These are phyloP conservation scores for Gossypioides kirkii DNA, from an alignment of 345 rosid genomes.

Conservation along the genomic window DNA sequence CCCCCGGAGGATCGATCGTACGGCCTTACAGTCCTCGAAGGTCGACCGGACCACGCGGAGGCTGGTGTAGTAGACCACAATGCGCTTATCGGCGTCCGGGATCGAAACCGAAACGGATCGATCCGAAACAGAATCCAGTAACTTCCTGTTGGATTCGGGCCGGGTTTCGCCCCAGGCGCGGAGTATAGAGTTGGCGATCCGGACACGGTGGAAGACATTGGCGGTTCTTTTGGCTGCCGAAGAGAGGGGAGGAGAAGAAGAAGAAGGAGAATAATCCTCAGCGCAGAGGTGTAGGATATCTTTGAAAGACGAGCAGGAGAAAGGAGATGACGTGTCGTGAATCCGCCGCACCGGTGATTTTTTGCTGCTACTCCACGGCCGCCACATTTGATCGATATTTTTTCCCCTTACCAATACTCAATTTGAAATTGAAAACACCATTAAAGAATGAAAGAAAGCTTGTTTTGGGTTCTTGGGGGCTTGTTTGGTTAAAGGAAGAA, in stretches of 20 bases:
- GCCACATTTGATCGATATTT: constrained; percentile 65
- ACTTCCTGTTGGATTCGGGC: constrained; percentile 12
- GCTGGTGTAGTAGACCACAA: constrained; percentile 79
- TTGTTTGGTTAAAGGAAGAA: constrained; percentile 1
- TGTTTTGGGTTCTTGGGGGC: neutral
- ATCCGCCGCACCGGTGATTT: constrained; percentile 50
- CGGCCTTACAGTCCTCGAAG: constrained; percentile 64
- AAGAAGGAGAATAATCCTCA: constrained; percentile 34
- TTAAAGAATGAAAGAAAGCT: neutral
- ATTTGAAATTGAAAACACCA: neutral
- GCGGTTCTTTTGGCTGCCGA: constrained; percentile 25
- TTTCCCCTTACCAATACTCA: neutral
- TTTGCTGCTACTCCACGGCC: constrained; percentile 43
- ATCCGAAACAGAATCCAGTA: constrained; percentile 13
- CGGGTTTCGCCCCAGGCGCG: constrained; percentile 36
- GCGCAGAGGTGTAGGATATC: constrained; percentile 52
- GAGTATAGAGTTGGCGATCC: constrained; percentile 41
- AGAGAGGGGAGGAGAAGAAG: neutral
- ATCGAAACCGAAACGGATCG: constrained; percentile 24
- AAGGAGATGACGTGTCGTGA: constrained; percentile 34
- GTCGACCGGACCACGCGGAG: constrained; percentile 78
- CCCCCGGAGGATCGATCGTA: constrained; percentile 59
- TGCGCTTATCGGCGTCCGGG: constrained; percentile 51
- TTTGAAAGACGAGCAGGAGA: constrained; percentile 63
- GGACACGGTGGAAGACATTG: constrained; percentile 57